Evolutionary conservation across 2,329 filamentous ascomycete genomes (phyloP).

Genomic region (Colletotrichum shisoi): DNA sequence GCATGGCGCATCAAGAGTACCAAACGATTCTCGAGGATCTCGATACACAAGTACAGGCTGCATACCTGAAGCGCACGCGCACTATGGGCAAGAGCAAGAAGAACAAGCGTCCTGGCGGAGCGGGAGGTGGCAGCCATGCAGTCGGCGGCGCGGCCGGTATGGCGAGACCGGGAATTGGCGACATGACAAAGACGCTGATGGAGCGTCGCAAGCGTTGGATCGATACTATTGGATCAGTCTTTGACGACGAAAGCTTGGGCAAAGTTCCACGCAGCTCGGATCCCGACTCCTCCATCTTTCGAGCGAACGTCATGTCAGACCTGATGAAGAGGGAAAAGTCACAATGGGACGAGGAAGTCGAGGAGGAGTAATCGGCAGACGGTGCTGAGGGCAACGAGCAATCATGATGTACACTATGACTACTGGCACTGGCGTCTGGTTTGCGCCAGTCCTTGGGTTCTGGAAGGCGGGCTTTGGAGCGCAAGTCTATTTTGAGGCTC

Average conservation of each 20-base stretch:
- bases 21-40: conserved; percentile 96
- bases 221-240: conserved; percentile 87
- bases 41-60: conserved; percentile 91
- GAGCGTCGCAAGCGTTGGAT: conserved; percentile 89
- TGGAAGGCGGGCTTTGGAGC: conserved; percentile 14
- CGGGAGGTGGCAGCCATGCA: conserved; percentile 73
- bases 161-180: conserved; percentile 83
- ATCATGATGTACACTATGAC: conserved; percentile 24
- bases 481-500: conserved; percentile 6
- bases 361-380: conserved; percentile 61
- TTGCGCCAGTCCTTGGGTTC: conserved; percentile 11
- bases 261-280: conserved; percentile 74
- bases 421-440: conserved; percentile 18
- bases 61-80: conserved; percentile 93
- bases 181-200: conserved; percentile 91
- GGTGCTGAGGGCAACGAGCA: conserved; percentile 1
- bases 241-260: conserved; percentile 80
- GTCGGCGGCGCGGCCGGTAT: conserved; percentile 66
- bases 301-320: conserved; percentile 73
- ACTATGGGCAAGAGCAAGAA: conserved; percentile 95
- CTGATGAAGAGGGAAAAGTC: conserved; percentile 79
- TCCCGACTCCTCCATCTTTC: conserved; percentile 75
- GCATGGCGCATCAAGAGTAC: conserved; percentile 97
- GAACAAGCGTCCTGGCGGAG: conserved; percentile 79
- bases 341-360: conserved; percentile 81